Base-by-base conservation (phyloP, 805 yeast species). In the Spathaspora sp. region DNA sequence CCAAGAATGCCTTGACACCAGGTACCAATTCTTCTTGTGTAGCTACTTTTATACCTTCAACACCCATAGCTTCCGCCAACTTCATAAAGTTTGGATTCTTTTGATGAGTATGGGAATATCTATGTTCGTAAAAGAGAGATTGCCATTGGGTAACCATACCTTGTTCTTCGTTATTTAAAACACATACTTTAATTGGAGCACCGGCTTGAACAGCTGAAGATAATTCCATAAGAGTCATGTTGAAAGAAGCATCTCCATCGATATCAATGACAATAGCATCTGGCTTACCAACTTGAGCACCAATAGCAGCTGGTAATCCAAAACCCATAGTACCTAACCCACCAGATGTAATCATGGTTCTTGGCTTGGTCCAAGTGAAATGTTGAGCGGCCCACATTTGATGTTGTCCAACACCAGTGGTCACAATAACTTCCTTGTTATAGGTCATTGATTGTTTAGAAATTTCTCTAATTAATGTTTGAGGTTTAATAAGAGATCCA, bases 121-220 rank as follows among this genome's bases (percentile, higher is more conserved):
- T 85, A 73, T 93, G 93, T 70, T 93, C 96, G 74, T 94, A 94
- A 79, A 94, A 94, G 55, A 94, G 77, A 11, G 97, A 87, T 77
- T 94, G 99, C 99, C 99, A 94, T 73, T 94, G 99, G 12, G 98
- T 93, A 51, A 94, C 99, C 99, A 94, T 94, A 67, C 99, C 99
- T 77, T 94, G 99, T 77, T 94, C 99, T 76, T 93, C 98, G 71
- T 94, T 94, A 75, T 94, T 94, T 67, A 94, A 78, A 51, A 94
- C 85, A 68, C 90, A 79, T 54, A 89, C 81, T 78, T 94, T 94
- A 57, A 94, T 86, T 52, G 97, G 97, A 48, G 96, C 86, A 55
- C 79, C 80, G 54, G 93, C 96, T 78, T 94, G 98, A 44, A 90
- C 96, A 26, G 98, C 99, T 42, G 96, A 86, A 19, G 93, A 81